Conservation (phyloP, 495 filamentous ascomycete genomes). For the Penicillium turbatum region DNA sequence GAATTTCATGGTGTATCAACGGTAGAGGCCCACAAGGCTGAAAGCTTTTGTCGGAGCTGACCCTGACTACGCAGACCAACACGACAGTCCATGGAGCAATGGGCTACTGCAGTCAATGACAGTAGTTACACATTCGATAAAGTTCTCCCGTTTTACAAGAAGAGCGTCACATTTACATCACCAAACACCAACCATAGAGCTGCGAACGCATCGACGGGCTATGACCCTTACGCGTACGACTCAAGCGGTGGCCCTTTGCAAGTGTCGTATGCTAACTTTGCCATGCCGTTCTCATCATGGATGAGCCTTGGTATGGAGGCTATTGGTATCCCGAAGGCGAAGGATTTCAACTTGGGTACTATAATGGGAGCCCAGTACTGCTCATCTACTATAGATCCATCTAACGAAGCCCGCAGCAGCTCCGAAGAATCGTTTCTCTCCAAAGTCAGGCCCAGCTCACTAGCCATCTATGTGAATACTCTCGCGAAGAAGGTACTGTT, state of each 20-base stretch:
- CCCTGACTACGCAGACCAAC: conserved; percentile 24
- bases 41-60: not conserved
- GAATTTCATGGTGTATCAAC: conserved; percentile 51
- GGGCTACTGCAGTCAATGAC: conserved; percentile 56
- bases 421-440: conserved; percentile 35
- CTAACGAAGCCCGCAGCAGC: conserved; percentile 33
- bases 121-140: conserved; percentile 49
- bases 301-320: conserved; percentile 30
- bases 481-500: conserved; percentile 5
- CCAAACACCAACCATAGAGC: conserved; percentile 36
- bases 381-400: conserved; percentile 36
- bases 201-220: conserved; percentile 43
- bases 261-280: conserved; percentile 50
- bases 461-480: not conserved
- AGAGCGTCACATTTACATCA: conserved; percentile 47
- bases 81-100: conserved; percentile 42
- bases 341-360: conserved; percentile 41
- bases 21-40: not conserved
- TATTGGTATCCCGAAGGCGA: conserved; percentile 33
- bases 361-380: conserved; percentile 40
- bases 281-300: conserved; percentile 41
- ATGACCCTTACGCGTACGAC: conserved; percentile 33
- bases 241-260: conserved; percentile 41
- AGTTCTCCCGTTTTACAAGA: conserved; percentile 52
- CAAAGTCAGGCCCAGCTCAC: conserved; percentile 1